Base-by-base conservation (phyloP, 257 asterid genomes). In the Salvia miltiorrhiza region DNA sequence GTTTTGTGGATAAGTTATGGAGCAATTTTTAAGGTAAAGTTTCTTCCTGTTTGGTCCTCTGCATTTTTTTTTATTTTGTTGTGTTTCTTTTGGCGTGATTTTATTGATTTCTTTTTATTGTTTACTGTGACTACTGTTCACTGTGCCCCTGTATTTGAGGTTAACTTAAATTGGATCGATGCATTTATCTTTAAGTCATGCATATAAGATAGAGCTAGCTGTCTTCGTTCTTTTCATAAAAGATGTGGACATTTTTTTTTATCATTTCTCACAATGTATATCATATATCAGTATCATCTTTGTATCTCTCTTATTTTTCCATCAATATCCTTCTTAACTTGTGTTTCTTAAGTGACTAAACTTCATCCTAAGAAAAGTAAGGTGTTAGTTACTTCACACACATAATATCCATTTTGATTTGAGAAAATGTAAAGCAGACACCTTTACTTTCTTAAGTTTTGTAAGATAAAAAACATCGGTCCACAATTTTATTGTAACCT, bases 1-100 rank as follows among this genome's bases (percentile, higher is more conserved):
- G 99, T 93, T 71, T 75, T 93, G 93, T 96, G 88, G 85, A 85
- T 93, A 80, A 87, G 97, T 69, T 92, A 93, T 76, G 96, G 96
- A 6, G 92, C 97, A 66, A 82, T 93, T 78, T 84, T 96, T 43
- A 81, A 88, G 97, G 99, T 93, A 88, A 76, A 32, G 6, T 76
- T 64, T 7, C 35, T 69, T 70, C 45, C 69, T 48, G 35, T 67
- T 52, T 64, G 40, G 41, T 63, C n/a, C 72, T 68, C 53, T 65
- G 17, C 3, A 33, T 67, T 55, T 24, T 63, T n/a, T n/a, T n/a
- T n/a, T n/a, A n/a, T n/a, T n/a, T n/a, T n/a, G n/a, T 35, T 20
- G 65, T 59, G 44, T 32, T n/a, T 14, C 20, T 8, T 17, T 21
- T 52, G 45, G 37, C 20, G 14, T 47, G 50, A 9, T 14, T 32